Percentiles rank a stretch among this genome's conserved stretches.
Conservation (phyloP, 2,329 filamentous ascomycete genomes). For the Venturia aucupariae region DNA sequence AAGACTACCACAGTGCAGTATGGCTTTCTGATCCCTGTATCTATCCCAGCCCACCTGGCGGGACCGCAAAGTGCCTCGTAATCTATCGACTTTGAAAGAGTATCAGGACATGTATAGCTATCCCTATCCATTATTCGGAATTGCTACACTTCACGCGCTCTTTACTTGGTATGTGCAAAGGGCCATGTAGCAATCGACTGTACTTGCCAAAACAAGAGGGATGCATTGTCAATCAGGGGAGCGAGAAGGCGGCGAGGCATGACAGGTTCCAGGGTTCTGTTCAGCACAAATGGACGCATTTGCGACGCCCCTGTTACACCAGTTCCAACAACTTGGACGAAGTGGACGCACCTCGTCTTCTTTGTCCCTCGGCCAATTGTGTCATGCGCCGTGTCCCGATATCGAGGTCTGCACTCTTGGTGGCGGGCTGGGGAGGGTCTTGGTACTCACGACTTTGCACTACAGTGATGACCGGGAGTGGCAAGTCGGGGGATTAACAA, state of each 20-base stretch:
- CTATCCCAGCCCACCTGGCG: neutral
- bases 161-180: too few species aligned
- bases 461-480: neutral
- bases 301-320: constrained; percentile 6
- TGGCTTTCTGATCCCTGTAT: neutral
- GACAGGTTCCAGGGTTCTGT: neutral
- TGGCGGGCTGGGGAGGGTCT: neutral
- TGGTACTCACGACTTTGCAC: neutral
- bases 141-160: neutral
- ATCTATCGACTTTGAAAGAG: neutral
- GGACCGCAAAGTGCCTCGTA: neutral
- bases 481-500: constrained; percentile 2
- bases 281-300: constrained; percentile 2
- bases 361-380: constrained; percentile 6
- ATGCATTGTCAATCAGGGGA: constrained; percentile 1
- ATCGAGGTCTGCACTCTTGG: neutral
- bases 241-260: neutral
- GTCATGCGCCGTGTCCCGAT: neutral
- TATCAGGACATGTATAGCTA: neutral
- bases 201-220: neutral
- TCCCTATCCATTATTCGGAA: too few species aligned
- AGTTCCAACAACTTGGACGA: constrained; percentile 3
- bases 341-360: constrained; percentile 5
- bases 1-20: too few species aligned
- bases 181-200: neutral